Evolutionary conservation across 2,329 filamentous ascomycete genomes (phyloP).

Genomic region (Aspergillus melleus): DNA sequence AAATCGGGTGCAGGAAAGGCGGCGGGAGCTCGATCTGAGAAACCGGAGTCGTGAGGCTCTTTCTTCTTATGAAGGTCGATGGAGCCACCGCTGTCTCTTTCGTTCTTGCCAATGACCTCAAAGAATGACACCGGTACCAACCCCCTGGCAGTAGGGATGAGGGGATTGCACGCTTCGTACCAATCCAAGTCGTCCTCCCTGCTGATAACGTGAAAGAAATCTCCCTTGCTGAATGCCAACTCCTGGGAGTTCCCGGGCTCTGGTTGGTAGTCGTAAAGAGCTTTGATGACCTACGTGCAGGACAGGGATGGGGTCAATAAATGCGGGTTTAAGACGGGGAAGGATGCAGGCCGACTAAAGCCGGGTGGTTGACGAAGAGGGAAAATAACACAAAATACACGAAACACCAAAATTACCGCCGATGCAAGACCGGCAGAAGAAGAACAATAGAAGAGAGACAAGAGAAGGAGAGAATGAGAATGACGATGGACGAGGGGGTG

Average conservation of each 20-base stretch:
- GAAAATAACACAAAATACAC: not conserved
- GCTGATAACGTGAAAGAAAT: slow-evolving; percentile 97
- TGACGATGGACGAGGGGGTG: not conserved
- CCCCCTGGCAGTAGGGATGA: slow-evolving; percentile 77
- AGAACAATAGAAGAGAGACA: slow-evolving; percentile 1
- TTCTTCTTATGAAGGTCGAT: slow-evolving; percentile 50
- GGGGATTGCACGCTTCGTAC: slow-evolving; percentile 98
- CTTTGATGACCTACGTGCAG: slow-evolving; percentile 79
- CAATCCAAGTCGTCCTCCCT: slow-evolving; percentile 92
- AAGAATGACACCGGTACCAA: slow-evolving; percentile 94
- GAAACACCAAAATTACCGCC: slow-evolving; percentile 5
- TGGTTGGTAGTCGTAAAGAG: slow-evolving; percentile 88
- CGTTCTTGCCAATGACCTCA: slow-evolving; percentile 86
- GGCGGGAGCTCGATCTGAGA: slow-evolving; percentile 61
- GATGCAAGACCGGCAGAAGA: not conserved
- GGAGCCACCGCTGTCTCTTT: slow-evolving; percentile 80
- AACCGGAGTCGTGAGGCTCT: slow-evolving; percentile 88
- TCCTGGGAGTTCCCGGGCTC: slow-evolving; percentile 67
- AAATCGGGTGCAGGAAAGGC: slow-evolving; percentile 30
- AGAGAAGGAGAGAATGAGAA: slow-evolving; percentile 4
- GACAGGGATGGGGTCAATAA: slow-evolving; percentile 22
- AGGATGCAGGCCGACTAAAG: slow-evolving; percentile 6
- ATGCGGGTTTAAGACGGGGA: slow-evolving; percentile 13
- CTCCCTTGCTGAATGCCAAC: slow-evolving; percentile 87
- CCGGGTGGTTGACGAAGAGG: slow-evolving; percentile 2